These are phyloP conservation scores for Cladochytrium replicatum DNA, from an alignment of 192 early-diverging fungal genomes.

Conservation along the genomic window DNA sequence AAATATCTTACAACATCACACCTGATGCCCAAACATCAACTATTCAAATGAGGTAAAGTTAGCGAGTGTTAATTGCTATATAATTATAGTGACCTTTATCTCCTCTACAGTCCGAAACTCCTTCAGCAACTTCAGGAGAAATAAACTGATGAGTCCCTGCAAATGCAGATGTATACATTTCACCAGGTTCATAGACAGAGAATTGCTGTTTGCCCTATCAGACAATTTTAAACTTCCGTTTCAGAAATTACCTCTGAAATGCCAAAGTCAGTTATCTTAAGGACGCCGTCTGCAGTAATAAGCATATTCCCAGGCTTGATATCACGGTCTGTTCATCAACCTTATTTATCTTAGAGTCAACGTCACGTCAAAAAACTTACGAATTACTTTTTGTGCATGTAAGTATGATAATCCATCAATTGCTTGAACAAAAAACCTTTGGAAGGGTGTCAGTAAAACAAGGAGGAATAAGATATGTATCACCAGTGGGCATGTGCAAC, in stretches of 20 bases:
- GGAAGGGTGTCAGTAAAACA: not conserved
- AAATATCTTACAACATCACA: conserved; percentile 28
- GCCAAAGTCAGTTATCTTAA: conserved; percentile 51
- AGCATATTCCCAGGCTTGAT: conserved; percentile 49
- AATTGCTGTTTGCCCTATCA: conserved; percentile 27
- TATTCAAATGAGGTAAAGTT: not conserved
- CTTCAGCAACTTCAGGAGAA: conserved; percentile 41
- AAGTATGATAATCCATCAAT: conserved; percentile 45
- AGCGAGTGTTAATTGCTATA: too few relatives aligned
- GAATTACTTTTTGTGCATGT: conserved; percentile 38
- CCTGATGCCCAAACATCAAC: conserved; percentile 53
- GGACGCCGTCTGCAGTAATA: conserved; percentile 38
- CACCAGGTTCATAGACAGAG: conserved; percentile 22
- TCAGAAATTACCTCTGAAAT: conserved; percentile 33
- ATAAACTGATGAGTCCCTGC: conserved; percentile 53
- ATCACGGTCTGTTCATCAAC: conserved; percentile 32
- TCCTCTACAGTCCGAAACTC: conserved; percentile 17
- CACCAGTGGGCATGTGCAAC: conserved; percentile 31
- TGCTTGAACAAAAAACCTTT: conserved; percentile 41
- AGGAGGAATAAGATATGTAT: not conserved
- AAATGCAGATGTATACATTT: conserved; percentile 31
- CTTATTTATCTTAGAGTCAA: not conserved
- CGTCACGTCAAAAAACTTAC: conserved; percentile 14
- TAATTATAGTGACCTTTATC: conserved; percentile 23
- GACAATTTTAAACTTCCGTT: not conserved